Conservation (phyloP, 1,284 basidiomycete genomes). For the Naganishia cerealis region DNA sequence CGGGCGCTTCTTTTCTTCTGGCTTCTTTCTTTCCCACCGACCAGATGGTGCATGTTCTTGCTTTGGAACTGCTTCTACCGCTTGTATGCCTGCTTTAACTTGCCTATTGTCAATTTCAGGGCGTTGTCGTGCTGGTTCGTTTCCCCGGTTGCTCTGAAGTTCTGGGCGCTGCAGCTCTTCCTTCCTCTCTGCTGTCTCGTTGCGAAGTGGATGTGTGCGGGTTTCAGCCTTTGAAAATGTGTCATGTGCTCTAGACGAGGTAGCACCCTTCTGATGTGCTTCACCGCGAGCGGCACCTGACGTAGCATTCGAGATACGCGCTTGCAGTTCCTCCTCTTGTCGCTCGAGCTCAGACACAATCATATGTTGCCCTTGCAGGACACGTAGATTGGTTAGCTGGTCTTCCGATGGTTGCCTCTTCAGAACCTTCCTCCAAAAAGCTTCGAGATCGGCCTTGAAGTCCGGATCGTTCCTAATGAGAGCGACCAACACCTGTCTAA, state of each 20-base stretch:
- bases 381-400: constrained; percentile 15
- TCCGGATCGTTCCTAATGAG: constrained; percentile 7
- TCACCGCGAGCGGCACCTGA: not conserved
- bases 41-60: not conserved
- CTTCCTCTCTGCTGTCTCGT: not conserved
- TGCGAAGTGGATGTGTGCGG: not conserved
- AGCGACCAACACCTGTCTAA: not conserved
- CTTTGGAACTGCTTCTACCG: not conserved
- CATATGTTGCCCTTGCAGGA: constrained; percentile 20
- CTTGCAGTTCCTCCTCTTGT: constrained; percentile 2
- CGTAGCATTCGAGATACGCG: not conserved
- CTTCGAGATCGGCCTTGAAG: constrained; percentile 9
- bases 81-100: not conserved
- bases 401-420: constrained; percentile 7
- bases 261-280: not conserved
- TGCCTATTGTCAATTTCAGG: not conserved
- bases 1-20: not conserved
- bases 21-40: not conserved
- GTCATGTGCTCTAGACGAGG: not conserved
- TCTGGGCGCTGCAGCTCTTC: not conserved
- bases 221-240: not conserved
- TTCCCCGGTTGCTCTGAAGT: not conserved
- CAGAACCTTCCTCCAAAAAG: constrained; percentile 5
- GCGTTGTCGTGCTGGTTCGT: not conserved
- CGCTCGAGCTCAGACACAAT: constrained; percentile 14